Conservation (phyloP, 2,329 filamentous ascomycete species). For the Alternaria viburni region DNA sequence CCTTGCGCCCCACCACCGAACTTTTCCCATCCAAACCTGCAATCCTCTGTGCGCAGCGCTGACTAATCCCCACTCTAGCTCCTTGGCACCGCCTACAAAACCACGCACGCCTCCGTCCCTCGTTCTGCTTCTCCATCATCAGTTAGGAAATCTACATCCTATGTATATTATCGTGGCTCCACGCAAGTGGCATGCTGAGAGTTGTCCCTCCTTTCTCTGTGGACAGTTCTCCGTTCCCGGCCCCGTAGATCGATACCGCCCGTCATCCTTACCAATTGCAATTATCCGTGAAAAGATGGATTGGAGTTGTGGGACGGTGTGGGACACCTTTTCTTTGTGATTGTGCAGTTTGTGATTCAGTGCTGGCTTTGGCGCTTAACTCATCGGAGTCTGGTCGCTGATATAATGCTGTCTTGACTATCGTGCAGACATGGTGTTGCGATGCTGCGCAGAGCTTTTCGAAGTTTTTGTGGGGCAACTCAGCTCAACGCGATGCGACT, state of each 20-base stretch:
- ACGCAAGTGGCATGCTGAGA: conserved; percentile 52
- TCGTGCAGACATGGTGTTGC: not conserved
- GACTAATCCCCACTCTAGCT: conserved; percentile 1
- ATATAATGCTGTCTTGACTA: not conserved
- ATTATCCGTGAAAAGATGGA: conserved; percentile 51
- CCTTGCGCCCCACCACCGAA: not conserved
- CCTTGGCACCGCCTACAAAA: conserved; percentile 28
- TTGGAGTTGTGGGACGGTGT: conserved; percentile 52
- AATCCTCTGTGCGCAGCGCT: not conserved
- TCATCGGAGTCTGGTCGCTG: not conserved
- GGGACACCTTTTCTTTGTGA: conserved; percentile 36
- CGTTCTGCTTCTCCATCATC: conserved; percentile 42
- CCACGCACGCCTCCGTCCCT: conserved; percentile 23
- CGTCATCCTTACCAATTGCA: conserved; percentile 51
- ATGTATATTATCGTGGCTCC: conserved; percentile 47
- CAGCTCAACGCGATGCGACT: not conserved
- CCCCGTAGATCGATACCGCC: conserved; percentile 48
- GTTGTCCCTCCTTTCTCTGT: conserved; percentile 43
- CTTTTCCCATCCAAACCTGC: conserved; percentile 1
- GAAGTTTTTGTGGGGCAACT: not conserved
- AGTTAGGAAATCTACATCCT: conserved; percentile 44
- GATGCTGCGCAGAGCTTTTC: not conserved
- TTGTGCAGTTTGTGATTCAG: too few relatives aligned
- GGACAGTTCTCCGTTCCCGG: conserved; percentile 54
- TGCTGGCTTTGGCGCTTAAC: too few relatives aligned